Base-by-base conservation (phyloP, 306 rosid genomes). In the Rosa chinensis region DNA sequence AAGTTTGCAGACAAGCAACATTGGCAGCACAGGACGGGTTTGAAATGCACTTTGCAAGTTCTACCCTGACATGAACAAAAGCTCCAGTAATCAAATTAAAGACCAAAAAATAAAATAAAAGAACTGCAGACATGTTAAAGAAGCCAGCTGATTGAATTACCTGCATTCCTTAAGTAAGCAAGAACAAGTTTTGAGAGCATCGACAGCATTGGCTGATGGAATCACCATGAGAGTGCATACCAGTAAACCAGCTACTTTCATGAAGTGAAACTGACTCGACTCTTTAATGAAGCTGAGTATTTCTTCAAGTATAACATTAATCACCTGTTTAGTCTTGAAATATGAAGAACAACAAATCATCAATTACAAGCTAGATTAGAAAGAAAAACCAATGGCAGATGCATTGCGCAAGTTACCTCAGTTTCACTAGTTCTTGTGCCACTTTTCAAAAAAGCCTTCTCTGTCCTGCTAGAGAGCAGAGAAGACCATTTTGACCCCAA, bases 81-180 rank as follows among this genome's bases (percentile, higher is more conserved):
- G 59, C 70, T 73, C 44, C 77, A 66, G 67, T 67, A 43, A 77
- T 76, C 71, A 79, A 78, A 62, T 23, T 35, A 53, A 78, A 35
- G 55, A 59, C 20, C 28, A 16, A 16, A 45, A 20, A 28, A 28
- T 20, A 47, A 23, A 18, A 35, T 5, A 16, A 16, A 6, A 8
- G 48, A 49, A 3, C 20, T 8, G 44, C 10, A 25, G 18, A 44
- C 43, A 49, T 21, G 43, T 40, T 49, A 68, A 69, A 49, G 70
- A 75, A 18, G 68, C 43, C 21, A 40, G 17, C 52, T 40, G 8
- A 32, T 73, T 63, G 72, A 43, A 48, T 59, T 82, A 94, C 99
- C 96, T 89, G 99, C 99, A 95, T 79, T 90, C 98, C 88, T 91
- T 92, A 53, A 95, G 84, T 79, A 95, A 92, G 87, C 99, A 95